Base-by-base conservation (phyloP, 345 rosid genomes). In the Salix purpurea region DNA sequence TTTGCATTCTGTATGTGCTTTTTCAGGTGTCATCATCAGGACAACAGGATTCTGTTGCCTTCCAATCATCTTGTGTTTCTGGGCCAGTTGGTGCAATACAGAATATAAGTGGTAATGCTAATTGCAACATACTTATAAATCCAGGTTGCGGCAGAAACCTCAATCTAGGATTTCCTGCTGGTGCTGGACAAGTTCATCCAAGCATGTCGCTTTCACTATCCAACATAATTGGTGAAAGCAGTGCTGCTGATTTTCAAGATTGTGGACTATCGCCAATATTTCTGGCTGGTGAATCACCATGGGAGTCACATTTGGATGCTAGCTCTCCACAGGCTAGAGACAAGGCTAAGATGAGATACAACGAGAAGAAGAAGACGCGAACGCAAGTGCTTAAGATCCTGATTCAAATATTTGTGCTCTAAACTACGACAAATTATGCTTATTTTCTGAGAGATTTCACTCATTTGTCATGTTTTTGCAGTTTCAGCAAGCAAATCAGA, bases 401-500 rank as follows among this genome's bases (percentile, higher is more conserved):
- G 15, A 3, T 39, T 48, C 23, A n/a, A n/a, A 9, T 58, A 10
- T n/a, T n/a, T 56, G 62, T 58, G 62, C 13, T 58, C 10, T 36
- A 18, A 34, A 7, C 69, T 18, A 66, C 3, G 19, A 36, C 9
- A 36, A 34, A 6, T 1, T 56, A 1, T n/a, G 62, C 14, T 0
- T 37, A 30, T 18, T 37, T 72, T 65, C n/a, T 71, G 36, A 42
- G 62, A 58, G 14, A 58, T 58, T 7, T 9, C 28, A 58, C 62
- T 58, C 13, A 56, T 9, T 58, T 58, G 26, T n/a, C 26, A n/a
- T 58, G 62, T 58, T 73, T 16, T 85, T 44, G 76, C 66, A 94
- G 97, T 70, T 94, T 91, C 65, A 91, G 91, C 8, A 92, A 94
- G 70, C 94, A 94, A 79, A 94, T 94, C 83, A 85, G 95, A 80